Evolutionary conservation across 176 grass and related monocot genomes (phyloP), one percentile per base, ranked within the genome.

Genomic region (Echinochloa phyllopogon): DNA sequence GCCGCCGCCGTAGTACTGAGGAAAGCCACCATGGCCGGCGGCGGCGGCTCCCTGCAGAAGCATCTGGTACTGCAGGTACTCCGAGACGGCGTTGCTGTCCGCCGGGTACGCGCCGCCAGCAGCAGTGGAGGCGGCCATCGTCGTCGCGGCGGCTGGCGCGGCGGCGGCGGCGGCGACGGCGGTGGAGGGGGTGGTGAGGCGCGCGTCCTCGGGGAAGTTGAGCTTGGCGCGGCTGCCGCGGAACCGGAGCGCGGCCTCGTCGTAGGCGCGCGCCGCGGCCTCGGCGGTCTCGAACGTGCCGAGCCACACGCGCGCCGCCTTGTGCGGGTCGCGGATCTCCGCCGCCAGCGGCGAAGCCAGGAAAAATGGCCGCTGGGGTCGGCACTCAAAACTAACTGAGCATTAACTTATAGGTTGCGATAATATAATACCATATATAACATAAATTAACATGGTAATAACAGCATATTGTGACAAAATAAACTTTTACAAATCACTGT

Each of bases 181-280:
- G 12, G 68, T 27, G 60, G 85, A 1, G 2, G 87, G 51, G 38
- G 57, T 3, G 38, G 33, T 74, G 52, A 98, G 82, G 49, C 67
- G 77, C 84, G 91, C 96, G 85, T 98, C 91, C 90, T 98, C 96
- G 3, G 96, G 96, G 79, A 98, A 98, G 89, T 98, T 98, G 75
- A 98, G 93, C 90, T 98, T 98, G 47, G 96, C 96, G 78, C 91
- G 89, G 85, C 91, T 90, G 5, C 96, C 96, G 23, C 96, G 89
- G 76, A 98, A 96, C 27, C 96, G 89, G 43, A 98, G 93, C 25
- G 96, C 96, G 6, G 96, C 96, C 64, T 85, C 89, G 82, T 98
- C 96, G 81, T 98, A 98, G 58, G 96, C 96, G 25, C 93, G 87
- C 70, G 96, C 96, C 14, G 96, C 96, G 20, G 89, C 96, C 80